These are phyloP conservation scores for Rhodotorula sphaerocarpa DNA, from an alignment of 768 basidiomycete species.

Conservation along the genomic window DNA sequence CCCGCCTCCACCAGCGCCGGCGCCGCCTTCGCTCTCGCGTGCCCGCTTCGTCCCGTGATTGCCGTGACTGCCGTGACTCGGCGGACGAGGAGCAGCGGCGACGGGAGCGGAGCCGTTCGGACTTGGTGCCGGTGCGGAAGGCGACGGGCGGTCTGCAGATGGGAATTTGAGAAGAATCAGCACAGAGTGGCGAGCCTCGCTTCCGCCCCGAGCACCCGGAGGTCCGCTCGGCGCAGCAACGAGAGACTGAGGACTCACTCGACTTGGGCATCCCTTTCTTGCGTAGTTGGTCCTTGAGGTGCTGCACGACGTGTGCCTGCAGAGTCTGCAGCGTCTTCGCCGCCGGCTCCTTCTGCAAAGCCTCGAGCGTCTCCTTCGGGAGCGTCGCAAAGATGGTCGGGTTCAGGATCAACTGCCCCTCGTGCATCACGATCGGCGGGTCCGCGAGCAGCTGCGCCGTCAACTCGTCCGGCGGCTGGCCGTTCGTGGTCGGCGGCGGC, in stretches of 20 bases:
- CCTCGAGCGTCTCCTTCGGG: slow-evolving; percentile 61
- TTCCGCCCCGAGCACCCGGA: too few species aligned
- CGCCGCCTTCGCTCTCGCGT: slow-evolving; percentile 8
- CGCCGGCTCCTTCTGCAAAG: slow-evolving; percentile 71
- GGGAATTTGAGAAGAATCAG: background rate
- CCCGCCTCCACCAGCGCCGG: too few species aligned
- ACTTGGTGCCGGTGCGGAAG: too few species aligned
- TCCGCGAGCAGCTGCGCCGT: slow-evolving; percentile 30
- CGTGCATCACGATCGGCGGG: slow-evolving; percentile 70
- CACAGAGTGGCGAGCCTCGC: too few species aligned
- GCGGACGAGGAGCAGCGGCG: too few species aligned
- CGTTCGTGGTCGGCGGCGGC: slow-evolving; percentile 48
- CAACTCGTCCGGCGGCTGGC: slow-evolving; percentile 37
- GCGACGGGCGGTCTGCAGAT: background rate
- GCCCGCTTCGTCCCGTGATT: slow-evolving; percentile 1
- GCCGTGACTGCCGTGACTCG: background rate
- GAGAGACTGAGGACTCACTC: background rate
- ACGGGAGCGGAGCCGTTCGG: too few species aligned
- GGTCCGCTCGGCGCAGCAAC: too few species aligned
- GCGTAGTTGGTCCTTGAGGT: slow-evolving; percentile 62
- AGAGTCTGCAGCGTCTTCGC: slow-evolving; percentile 71
- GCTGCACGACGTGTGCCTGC: slow-evolving; percentile 75
- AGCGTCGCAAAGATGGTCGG: slow-evolving; percentile 75
- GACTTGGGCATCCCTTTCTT: slow-evolving; percentile 37
- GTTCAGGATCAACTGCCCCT: slow-evolving; percentile 72